Base-by-base conservation (phyloP, 441 rosid genomes). In the Populus tomentosa region DNA sequence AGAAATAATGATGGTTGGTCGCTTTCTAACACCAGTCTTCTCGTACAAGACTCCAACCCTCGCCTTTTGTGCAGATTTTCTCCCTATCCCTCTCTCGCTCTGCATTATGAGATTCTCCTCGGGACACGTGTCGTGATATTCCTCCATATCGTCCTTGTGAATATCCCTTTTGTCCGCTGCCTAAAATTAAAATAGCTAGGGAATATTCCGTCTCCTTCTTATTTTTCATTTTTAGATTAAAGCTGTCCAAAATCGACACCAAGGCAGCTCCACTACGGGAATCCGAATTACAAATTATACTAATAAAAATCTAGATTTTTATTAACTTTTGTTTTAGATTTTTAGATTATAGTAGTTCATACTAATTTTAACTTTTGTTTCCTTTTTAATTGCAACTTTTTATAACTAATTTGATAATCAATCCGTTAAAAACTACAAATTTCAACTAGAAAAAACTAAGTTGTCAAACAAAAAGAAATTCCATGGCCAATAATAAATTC, bases 101-200 rank as follows among this genome's bases (percentile, higher is more conserved):
- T 30, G 32, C 32, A 30, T 3, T 30, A 30, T 30, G 32, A 30
- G 32, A 30, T 30, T 30, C 84, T 38, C 10, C 9, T 38, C 42
- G 77, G 76, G 85, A 84, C 89, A 85, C 87, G 83, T 81, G 92
- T 83, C 89, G 20, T 76, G 11, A 71, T 87, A 90, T 85, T 86
- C 86, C 81, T 74, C 63, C 33, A 67, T 67, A 73, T 82, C 84
- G 77, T 81, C 77, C 84, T 40, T 81, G 67, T 89, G 94, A 85
- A 89, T 89, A 90, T 90, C 91, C 91, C 88, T 86, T 89, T 84
- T 90, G 94, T 90, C 94, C 85, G 80, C 77, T 67, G 72, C 80
- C 4, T 3, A 75, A 61, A 30, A 30, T 30, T 23, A 42, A 42
- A 2, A 9, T n/a, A 59, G n/a, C 21, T 20, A n/a, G 1, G 24